A percentile compares a stretch with the other conserved stretches of the same genome.
phyloP scores from a whole-genome alignment of 371 early-diverging fungal species.

The Coemansia sp. region DNA sequence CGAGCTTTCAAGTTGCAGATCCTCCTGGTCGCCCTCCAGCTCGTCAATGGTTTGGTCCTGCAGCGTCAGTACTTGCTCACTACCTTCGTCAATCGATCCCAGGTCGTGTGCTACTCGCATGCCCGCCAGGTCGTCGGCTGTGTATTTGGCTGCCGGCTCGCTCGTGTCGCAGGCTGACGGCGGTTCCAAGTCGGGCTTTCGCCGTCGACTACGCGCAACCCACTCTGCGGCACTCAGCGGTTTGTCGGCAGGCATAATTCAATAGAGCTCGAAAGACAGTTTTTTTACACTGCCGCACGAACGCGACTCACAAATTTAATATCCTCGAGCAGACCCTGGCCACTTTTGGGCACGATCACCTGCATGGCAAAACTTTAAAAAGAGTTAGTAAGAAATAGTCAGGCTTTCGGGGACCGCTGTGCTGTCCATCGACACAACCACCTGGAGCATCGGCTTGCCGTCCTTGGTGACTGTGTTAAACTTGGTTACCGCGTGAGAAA shows the following conservation, averaged over 20 bases:
- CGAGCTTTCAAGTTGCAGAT: constrained; percentile 21
- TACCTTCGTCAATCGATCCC: constrained; percentile 67
- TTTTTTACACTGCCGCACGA: not conserved
- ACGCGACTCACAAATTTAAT: too few relatives aligned
- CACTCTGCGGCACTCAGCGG: too few relatives aligned
- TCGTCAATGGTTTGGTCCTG: constrained; percentile 69
- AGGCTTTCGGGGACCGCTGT: constrained; percentile 19
- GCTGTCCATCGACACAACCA: constrained; percentile 32
- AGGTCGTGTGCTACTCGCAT: constrained; percentile 76
- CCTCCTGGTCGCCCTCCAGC: constrained; percentile 25
- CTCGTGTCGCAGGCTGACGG: too few relatives aligned
- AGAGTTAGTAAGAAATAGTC: constrained; percentile 18
- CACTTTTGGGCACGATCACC: too few relatives aligned
- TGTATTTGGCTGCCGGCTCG: constrained; percentile 9
- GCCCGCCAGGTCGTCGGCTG: constrained; percentile 63
- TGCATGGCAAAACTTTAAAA: not conserved
- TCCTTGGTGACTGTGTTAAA: constrained; percentile 29
- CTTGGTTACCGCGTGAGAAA: constrained; percentile 17
- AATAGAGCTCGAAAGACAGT: not conserved
- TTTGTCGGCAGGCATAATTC: too few relatives aligned
- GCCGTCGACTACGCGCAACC: too few relatives aligned
- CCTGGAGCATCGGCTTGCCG: constrained; percentile 42
- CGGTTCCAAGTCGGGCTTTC: too few relatives aligned
- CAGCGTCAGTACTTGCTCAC: constrained; percentile 81
- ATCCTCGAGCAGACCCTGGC: too few relatives aligned